Conservation (phyloP, 805 yeast species). For the Sugiyamaella marilandica region DNA sequence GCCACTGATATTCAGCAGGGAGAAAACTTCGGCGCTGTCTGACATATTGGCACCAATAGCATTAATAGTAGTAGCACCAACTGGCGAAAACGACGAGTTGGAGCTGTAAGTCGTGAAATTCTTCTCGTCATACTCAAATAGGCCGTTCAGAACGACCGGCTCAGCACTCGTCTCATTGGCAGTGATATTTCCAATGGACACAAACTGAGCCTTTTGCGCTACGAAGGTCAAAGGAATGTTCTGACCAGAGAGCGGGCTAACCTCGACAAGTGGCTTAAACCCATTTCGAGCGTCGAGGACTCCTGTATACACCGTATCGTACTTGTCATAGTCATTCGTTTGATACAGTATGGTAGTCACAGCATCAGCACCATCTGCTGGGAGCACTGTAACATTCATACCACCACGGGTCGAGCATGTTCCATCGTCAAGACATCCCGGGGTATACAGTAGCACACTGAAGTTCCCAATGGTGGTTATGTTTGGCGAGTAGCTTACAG, state of each 20-base stretch:
- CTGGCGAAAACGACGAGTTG: conserved; percentile 28
- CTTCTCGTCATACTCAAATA: conserved; percentile 73
- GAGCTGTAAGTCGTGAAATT: conserved; percentile 49
- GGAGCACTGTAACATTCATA: conserved; percentile 67
- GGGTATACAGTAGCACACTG: conserved; percentile 69
- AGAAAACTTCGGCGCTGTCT: conserved; percentile 38
- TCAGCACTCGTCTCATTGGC: conserved; percentile 27
- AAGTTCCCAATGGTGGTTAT: conserved; percentile 71
- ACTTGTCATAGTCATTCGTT: conserved; percentile 73
- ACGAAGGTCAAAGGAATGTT: conserved; percentile 49
- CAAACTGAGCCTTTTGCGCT: conserved; percentile 60
- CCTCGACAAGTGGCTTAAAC: conserved; percentile 42
- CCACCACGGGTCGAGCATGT: conserved; percentile 70
- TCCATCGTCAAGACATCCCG: conserved; percentile 70
- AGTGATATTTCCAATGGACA: conserved; percentile 15
- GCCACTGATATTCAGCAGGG: neutral
- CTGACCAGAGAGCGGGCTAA: conserved; percentile 35
- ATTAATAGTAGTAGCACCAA: conserved; percentile 48
- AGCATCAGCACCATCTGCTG: conserved; percentile 40
- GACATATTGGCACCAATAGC: conserved; percentile 36
- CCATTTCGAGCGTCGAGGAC: conserved; percentile 43
- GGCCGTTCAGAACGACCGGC: conserved; percentile 50
- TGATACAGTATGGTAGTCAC: conserved; percentile 58
- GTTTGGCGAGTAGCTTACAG: conserved; percentile 59
- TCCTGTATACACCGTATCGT: conserved; percentile 73